These are phyloP conservation scores for Pezicula radicicola DNA, from an alignment of 2,329 filamentous ascomycete genomes.

Conservation along the genomic window DNA sequence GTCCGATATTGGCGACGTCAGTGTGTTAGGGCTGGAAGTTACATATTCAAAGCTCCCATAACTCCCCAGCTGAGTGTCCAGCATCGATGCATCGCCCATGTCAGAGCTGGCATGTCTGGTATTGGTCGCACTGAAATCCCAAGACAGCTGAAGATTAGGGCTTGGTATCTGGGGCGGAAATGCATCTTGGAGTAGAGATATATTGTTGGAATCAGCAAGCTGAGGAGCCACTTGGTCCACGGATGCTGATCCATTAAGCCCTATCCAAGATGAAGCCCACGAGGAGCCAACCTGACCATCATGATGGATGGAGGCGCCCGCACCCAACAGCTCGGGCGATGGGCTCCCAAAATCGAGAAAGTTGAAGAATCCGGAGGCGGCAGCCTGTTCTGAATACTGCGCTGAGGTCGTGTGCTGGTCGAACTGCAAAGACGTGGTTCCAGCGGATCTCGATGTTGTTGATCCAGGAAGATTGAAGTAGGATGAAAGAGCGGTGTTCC, in stretches of 20 bases:
- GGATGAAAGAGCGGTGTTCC: not conserved
- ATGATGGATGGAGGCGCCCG: not conserved
- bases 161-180: conserved; percentile 11
- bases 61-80: conserved; percentile 12
- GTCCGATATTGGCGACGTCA: conserved; percentile 18
- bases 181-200: conserved; percentile 10
- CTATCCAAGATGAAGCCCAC: not conserved
- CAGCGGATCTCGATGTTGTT: not conserved
- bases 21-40: conserved; percentile 14
- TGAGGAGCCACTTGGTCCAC: conserved; percentile 8
- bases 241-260: not conserved
- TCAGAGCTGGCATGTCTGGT: conserved; percentile 9
- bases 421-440: not conserved
- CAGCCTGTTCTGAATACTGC: not conserved
- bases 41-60: conserved; percentile 21
- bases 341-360: not conserved
- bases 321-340: not conserved
- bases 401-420: not conserved
- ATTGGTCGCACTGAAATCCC: conserved; percentile 10
- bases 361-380: not conserved
- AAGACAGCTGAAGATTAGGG: conserved; percentile 13
- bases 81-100: conserved; percentile 14
- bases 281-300: not conserved
- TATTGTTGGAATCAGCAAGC: conserved; percentile 10
- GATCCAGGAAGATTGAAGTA: not conserved